Conservation (phyloP, 352 stramenopile species). For the Peronospora farinosa region DNA sequence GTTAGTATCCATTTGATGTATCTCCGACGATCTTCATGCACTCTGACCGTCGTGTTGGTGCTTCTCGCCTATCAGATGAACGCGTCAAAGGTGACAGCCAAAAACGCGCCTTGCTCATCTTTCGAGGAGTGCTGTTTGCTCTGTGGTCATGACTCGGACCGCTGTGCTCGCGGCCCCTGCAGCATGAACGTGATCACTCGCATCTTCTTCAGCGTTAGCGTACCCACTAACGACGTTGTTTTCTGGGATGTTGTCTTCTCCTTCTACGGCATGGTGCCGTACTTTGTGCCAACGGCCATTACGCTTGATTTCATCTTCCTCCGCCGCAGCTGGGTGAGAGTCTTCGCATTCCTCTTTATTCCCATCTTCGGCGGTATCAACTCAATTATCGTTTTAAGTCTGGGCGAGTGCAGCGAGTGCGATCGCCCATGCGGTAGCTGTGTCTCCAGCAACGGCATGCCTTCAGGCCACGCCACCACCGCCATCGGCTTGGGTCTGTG, state of each 20-base stretch:
- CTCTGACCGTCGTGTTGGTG: neutral
- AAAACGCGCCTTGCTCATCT: slow-evolving; percentile 24
- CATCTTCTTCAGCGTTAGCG: slow-evolving; percentile 49
- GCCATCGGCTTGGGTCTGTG: slow-evolving; percentile 45
- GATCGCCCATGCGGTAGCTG: slow-evolving; percentile 44
- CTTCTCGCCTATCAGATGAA: slow-evolving; percentile 4
- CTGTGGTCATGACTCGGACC: slow-evolving; percentile 39
- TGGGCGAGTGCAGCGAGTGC: slow-evolving; percentile 45
- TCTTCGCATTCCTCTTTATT: slow-evolving; percentile 49
- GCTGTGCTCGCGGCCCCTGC: slow-evolving; percentile 47
- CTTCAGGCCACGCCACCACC: slow-evolving; percentile 51
- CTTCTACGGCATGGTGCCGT: slow-evolving; percentile 55
- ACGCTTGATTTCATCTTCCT: slow-evolving; percentile 39
- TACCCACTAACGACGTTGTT: slow-evolving; percentile 27
- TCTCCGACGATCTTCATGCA: slow-evolving; percentile 1
- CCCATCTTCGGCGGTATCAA: slow-evolving; percentile 44
- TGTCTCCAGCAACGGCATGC: slow-evolving; percentile 41
- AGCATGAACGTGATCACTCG: slow-evolving; percentile 37
- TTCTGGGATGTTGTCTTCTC: slow-evolving; percentile 49
- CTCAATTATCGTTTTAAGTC: slow-evolving; percentile 31
- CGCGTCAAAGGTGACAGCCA: slow-evolving; percentile 2
- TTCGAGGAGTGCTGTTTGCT: slow-evolving; percentile 40
- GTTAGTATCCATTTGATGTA: slow-evolving; percentile 3
- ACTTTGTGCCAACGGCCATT: slow-evolving; percentile 36
- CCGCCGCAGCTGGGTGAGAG: slow-evolving; percentile 36